Evolutionary conservation across 2,329 filamentous ascomycete genomes (phyloP), one percentile per base, ranked within the genome.

Genomic region (Aspergillus vadensis): DNA sequence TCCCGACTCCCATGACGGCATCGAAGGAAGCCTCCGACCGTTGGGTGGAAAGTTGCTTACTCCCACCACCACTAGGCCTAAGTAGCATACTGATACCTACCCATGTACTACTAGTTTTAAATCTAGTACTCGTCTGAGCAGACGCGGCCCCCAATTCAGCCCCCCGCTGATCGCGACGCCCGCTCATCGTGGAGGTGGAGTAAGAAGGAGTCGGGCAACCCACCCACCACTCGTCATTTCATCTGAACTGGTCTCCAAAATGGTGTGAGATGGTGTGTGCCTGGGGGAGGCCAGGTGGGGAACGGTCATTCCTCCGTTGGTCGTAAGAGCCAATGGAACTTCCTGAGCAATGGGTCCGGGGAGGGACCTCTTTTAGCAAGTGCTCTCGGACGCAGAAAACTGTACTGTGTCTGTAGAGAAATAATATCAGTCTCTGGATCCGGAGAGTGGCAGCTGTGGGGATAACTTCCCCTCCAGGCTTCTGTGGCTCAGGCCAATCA

Each of bases 381-480:
- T 43, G 19, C 41, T 21, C 41, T 23, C 41, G 10, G 21, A 23
- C 9, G 41, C 41, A 44, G 51, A 48, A 57, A 55, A 36, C 51
- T 61, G 51, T 49, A 14, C 12, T 36, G 59, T 57, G 50, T 36
- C 32, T 14, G 10, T 36, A 55, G 48, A 30, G 51, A 51, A 25
- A 14, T 27, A 36, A 15, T 38, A 55, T 23, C 55, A 55, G 51
- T 23, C 55, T 58, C 57, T 36, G 32, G 55, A 70, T 66, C 64
- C 65, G 65, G 65, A 63, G 63, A 63, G 19, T 51, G 54, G 48
- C 60, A 55, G 49, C 32, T 57, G 54, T 61, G 65, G 61, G 62
- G 62, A 57, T 44, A 14, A 19, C 19, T 23, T 30, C 47, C 25
- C 43, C 23, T 39, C 30, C 32, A 32, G 8, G 47, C 27, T 39